phyloP scores from a whole-genome alignment of 352 stramenopile species.

The Phytophthora ramorum region DNA sequence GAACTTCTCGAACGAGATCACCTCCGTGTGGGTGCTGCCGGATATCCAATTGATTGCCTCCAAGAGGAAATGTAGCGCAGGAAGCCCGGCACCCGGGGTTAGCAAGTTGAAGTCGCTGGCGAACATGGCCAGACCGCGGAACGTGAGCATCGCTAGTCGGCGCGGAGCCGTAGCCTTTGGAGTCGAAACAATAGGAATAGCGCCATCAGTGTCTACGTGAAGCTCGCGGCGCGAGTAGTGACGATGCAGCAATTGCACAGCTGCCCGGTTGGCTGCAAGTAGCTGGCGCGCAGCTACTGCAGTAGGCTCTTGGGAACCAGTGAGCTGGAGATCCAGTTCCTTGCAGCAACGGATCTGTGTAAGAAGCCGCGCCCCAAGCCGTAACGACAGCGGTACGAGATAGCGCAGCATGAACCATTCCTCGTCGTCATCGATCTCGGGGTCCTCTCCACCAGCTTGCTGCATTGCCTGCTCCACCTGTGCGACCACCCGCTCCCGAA shows the following conservation, averaged over 20 bases:
- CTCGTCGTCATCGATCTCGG: conserved; percentile 67
- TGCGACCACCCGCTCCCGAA: conserved; percentile 58
- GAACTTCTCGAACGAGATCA: conserved; percentile 80
- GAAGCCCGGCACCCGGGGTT: conserved; percentile 24
- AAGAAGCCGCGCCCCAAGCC: conserved; percentile 52
- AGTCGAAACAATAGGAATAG: conserved; percentile 21
- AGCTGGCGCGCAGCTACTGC: conserved; percentile 35
- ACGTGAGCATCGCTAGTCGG: conserved; percentile 66
- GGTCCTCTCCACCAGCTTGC: conserved; percentile 22
- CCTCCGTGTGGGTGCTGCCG: conserved; percentile 64
- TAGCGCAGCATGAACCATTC: conserved; percentile 71
- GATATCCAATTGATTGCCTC: conserved; percentile 75
- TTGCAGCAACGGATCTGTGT: conserved; percentile 61
- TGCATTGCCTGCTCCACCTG: conserved; percentile 47
- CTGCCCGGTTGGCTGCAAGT: conserved; percentile 41
- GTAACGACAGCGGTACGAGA: conserved; percentile 57
- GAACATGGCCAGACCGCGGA: conserved; percentile 55
- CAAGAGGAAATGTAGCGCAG: conserved; percentile 57
- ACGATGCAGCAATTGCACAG: conserved; percentile 58
- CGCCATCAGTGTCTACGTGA: conserved; percentile 12
- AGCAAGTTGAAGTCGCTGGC: conserved; percentile 58
- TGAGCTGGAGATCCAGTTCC: conserved; percentile 53
- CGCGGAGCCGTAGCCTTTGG: conserved; percentile 34
- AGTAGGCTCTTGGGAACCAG: conserved; percentile 17
- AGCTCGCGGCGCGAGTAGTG: conserved; percentile 55